These are phyloP conservation scores for Endocarpon pusillum DNA, from an alignment of 495 filamentous ascomycete species.

Conservation along the genomic window DNA sequence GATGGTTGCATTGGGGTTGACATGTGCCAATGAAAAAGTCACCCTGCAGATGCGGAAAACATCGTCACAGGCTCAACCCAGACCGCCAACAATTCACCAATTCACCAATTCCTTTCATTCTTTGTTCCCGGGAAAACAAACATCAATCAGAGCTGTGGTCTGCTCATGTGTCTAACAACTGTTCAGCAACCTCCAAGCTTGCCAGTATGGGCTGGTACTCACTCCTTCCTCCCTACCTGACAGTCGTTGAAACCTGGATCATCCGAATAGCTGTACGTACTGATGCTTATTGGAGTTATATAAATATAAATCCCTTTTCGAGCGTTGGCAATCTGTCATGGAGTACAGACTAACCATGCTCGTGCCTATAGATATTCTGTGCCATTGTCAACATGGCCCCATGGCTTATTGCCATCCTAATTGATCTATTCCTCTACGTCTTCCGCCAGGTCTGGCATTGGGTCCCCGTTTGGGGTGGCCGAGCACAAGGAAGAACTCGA, in stretches of 20 bases:
- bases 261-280: slow-evolving; percentile 43
- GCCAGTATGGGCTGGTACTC: slow-evolving; percentile 59
- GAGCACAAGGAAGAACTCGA: slow-evolving; percentile 41
- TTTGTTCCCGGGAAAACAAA: too few species aligned
- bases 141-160: too few species aligned
- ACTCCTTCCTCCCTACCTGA: slow-evolving; percentile 39
- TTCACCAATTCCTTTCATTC: too few species aligned
- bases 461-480: slow-evolving; percentile 43
- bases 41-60: too few species aligned
- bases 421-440: slow-evolving; percentile 50
- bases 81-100: too few species aligned
- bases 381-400: slow-evolving; percentile 47
- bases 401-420: slow-evolving; percentile 46
- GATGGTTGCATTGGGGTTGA: too few species aligned
- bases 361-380: slow-evolving; percentile 37
- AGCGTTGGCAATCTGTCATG: slow-evolving; percentile 1
- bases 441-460: slow-evolving; percentile 41
- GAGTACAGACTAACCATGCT: not conserved
- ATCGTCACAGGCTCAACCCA: too few species aligned
- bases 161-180: too few species aligned
- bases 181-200: too few species aligned
- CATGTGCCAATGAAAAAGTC: too few species aligned
- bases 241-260: slow-evolving; percentile 44
- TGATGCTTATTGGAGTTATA: not conserved
- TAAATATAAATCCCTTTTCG: not conserved